phyloP scores from a whole-genome alignment of 495 filamentous ascomycete genomes.

The Daldinia decipiens region DNA sequence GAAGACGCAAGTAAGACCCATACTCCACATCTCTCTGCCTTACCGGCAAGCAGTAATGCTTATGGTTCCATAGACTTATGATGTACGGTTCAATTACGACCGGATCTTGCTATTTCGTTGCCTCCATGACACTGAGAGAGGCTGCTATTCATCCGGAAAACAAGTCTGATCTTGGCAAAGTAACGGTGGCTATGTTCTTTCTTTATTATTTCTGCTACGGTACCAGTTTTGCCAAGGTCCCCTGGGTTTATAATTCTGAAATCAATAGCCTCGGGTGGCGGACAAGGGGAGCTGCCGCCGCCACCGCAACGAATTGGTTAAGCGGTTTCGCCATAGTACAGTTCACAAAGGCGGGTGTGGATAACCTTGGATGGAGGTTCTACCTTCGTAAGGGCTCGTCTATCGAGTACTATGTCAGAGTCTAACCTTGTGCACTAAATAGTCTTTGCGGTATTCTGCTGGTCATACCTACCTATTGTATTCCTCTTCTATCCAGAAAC shows the following conservation, averaged over 20 bases:
- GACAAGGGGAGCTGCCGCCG: constrained; percentile 51
- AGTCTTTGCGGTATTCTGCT: constrained; percentile 50
- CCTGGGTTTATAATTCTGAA: constrained; percentile 57
- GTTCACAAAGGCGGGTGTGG: constrained; percentile 50
- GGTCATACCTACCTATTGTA: constrained; percentile 48
- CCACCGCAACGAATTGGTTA: constrained; percentile 54
- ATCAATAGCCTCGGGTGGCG: constrained; percentile 55
- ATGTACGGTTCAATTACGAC: constrained; percentile 47
- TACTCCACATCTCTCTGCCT: background rate
- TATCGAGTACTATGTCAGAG: background rate
- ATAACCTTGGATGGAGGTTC: constrained; percentile 51
- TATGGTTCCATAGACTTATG: constrained; percentile 57
- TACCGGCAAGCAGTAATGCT: background rate
- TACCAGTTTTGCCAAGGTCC: constrained; percentile 49
- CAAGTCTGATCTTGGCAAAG: constrained; percentile 36
- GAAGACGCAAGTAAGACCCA: constrained; percentile 44
- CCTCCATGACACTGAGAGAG: constrained; percentile 44
- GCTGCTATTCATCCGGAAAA: constrained; percentile 30
- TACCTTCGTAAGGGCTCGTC: constrained; percentile 43
- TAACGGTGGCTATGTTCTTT: constrained; percentile 51
- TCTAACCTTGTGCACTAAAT: background rate
- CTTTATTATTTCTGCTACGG: constrained; percentile 53
- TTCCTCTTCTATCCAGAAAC: constrained; percentile 53
- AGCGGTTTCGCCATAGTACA: constrained; percentile 51
- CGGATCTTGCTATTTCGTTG: constrained; percentile 46